A percentile compares a stretch with the other conserved stretches of the same genome.
These are phyloP conservation scores for Penicillium rolfsii DNA, from an alignment of 2,329 filamentous ascomycete genomes.

Conservation along the genomic window DNA sequence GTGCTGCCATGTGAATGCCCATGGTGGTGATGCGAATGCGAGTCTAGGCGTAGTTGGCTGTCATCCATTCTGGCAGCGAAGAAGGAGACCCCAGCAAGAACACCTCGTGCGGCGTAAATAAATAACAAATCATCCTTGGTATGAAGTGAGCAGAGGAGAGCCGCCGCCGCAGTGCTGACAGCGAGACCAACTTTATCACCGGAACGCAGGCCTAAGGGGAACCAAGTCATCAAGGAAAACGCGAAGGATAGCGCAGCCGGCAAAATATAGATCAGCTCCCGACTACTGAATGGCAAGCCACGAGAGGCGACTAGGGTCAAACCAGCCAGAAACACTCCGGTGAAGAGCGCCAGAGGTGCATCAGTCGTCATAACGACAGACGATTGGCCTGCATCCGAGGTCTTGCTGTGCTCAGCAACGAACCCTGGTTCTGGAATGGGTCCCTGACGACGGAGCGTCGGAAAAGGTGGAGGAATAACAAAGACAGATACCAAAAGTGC, in stretches of 20 bases:
- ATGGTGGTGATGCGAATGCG: slow-evolving; percentile 38
- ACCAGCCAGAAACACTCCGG: slow-evolving; percentile 33
- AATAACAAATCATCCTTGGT: slow-evolving; percentile 32
- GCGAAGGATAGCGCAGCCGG: slow-evolving; percentile 32
- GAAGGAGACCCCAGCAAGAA: slow-evolving; percentile 37
- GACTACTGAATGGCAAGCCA: slow-evolving; percentile 25
- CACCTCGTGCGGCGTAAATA: slow-evolving; percentile 32
- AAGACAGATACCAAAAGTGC: slow-evolving; percentile 52
- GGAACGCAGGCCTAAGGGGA: slow-evolving; percentile 32
- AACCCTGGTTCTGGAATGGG: slow-evolving; percentile 30
- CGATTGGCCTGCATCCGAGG: slow-evolving; percentile 11
- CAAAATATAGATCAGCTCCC: slow-evolving; percentile 31
- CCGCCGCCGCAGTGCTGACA: slow-evolving; percentile 31
- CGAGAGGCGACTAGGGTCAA: slow-evolving; percentile 29
- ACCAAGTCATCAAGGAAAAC: slow-evolving; percentile 31
- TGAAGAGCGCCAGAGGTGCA: slow-evolving; percentile 34
- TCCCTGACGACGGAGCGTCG: slow-evolving; percentile 23
- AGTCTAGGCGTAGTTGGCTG: slow-evolving; percentile 28
- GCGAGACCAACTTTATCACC: slow-evolving; percentile 39
- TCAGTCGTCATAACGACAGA: slow-evolving; percentile 28
- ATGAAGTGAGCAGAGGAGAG: slow-evolving; percentile 37
- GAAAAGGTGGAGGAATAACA: slow-evolving; percentile 54
- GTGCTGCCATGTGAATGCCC: slow-evolving; percentile 42
- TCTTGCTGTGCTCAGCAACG: slow-evolving; percentile 26
- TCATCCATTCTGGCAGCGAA: slow-evolving; percentile 41